Conservation (phyloP, 306 rosid species). For the Rosa multiflora region DNA sequence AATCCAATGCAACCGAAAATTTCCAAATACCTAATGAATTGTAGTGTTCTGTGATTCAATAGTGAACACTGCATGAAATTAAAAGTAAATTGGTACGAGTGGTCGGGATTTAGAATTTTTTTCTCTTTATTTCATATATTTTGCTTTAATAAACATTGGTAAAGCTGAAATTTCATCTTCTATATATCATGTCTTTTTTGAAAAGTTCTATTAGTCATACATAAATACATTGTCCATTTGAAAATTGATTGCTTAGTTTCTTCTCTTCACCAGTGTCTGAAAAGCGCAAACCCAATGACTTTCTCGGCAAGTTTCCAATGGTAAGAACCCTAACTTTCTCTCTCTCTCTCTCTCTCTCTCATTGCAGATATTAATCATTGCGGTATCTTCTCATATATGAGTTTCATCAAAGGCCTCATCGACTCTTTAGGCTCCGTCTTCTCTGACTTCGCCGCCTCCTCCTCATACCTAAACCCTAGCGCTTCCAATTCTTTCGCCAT, state of each 20-base stretch:
- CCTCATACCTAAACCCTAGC: conserved; percentile 31
- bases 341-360: not conserved
- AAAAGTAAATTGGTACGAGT: no score
- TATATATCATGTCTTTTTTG: no score
- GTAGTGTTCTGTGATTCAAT: no score
- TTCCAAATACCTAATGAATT: no score
- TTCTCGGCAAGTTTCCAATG: conserved; percentile 20
- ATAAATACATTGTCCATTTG: not conserved
- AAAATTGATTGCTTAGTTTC: not conserved
- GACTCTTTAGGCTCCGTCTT: conserved; percentile 66
- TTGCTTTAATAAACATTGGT: no score
- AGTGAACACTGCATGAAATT: no score
- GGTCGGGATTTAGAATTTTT: no score
- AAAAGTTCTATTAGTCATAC: not conserved
- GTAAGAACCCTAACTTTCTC: not conserved
- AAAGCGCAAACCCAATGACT: not conserved
- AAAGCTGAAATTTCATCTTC: no score
- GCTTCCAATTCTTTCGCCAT: conserved; percentile 42
- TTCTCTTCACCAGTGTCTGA: not conserved
- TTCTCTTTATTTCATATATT: no score
- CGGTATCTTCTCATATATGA: conserved; percentile 38
- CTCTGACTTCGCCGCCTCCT: conserved; percentile 30
- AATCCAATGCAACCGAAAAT: no score
- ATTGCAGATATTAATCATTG: not conserved
- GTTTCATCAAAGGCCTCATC: conserved; percentile 60